A percentile compares a stretch with the other conserved stretches of the same genome.
These are phyloP conservation scores for Drechslerella coelobrocha DNA, from an alignment of 2,329 filamentous ascomycete genomes.

Conservation along the genomic window DNA sequence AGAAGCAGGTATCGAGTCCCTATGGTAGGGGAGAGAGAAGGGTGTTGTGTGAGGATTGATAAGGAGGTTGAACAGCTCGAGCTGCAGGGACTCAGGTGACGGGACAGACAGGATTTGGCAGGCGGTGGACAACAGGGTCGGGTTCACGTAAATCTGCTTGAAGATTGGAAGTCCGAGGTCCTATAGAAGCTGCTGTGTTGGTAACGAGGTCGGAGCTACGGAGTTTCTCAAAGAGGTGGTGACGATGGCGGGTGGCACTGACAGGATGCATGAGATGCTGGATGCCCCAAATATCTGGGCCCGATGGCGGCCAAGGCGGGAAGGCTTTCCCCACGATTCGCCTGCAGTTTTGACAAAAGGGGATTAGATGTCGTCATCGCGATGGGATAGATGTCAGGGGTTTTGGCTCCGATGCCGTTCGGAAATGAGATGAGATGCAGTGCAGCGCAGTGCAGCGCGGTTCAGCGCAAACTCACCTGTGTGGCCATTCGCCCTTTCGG, in stretches of 20 bases:
- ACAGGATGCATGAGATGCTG: conserved; percentile 52
- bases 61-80: conserved; percentile 50
- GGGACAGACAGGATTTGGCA: conserved; percentile 26
- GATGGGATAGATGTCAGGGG: not conserved
- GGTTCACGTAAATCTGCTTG: conserved; percentile 41
- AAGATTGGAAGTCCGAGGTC: conserved; percentile 39
- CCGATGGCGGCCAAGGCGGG: conserved; percentile 50
- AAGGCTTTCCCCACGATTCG: conserved; percentile 52
- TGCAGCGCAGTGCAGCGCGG: not conserved
- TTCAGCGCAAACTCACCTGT: conserved; percentile 20
- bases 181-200: conserved; percentile 8
- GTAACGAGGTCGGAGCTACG: not conserved
- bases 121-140: conserved; percentile 31
- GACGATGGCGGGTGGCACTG: conserved; percentile 3
- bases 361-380: not conserved
- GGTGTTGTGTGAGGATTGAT: conserved; percentile 50
- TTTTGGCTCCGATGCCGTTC: not conserved
- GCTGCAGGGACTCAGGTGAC: conserved; percentile 34
- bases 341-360: conserved; percentile 11
- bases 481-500: conserved; percentile 41
- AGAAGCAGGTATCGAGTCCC: conserved; percentile 46
- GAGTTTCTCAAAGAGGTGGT: not conserved
- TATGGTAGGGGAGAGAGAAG: conserved; percentile 49
- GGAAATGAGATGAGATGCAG: not conserved
- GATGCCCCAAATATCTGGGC: conserved; percentile 51